Conservation (phyloP, 169 alveolate species). For the Eimeria necatrix region DNA sequence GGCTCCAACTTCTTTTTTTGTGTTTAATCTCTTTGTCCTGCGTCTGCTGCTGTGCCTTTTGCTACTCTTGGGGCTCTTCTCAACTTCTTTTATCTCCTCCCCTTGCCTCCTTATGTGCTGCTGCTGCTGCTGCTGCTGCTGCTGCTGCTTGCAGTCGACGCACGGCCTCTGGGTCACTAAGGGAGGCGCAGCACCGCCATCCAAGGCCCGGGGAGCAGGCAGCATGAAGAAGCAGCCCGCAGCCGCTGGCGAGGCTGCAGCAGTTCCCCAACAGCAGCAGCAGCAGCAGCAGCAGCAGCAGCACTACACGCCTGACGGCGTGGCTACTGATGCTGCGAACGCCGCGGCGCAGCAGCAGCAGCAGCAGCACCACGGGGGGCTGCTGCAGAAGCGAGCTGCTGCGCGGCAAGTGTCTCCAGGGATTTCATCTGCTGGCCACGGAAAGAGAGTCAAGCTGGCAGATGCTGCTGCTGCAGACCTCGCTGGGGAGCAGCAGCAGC, state of each 20-base stretch:
- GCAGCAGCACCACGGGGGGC: constrained; percentile 28
- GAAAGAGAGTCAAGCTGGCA: constrained; percentile 44
- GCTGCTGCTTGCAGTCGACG: constrained; percentile 16
- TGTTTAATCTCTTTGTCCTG: background rate
- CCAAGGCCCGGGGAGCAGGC: constrained; percentile 21
- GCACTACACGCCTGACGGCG: constrained; percentile 22
- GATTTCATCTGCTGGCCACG: constrained; percentile 23
- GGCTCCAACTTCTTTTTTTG: background rate
- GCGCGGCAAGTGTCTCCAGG: constrained; percentile 63
- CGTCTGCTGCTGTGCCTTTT: background rate
- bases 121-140: constrained; percentile 33
- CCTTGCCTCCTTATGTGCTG: background rate
- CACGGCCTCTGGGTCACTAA: constrained; percentile 61
- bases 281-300: constrained; percentile 60
- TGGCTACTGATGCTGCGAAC: constrained; percentile 2
- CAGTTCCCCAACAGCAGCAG: constrained; percentile 63
- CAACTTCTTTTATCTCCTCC: background rate
- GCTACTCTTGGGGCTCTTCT: background rate
- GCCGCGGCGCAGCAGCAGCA: constrained; percentile 45
- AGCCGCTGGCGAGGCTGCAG: constrained; percentile 63
- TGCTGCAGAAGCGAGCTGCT: constrained; percentile 45
- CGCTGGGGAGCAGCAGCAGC: constrained; percentile 48
- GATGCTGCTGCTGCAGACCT: constrained; percentile 33
- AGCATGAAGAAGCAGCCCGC: constrained; percentile 51
- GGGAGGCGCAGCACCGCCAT: background rate